Conservation (phyloP, 2,329 filamentous ascomycete species). For the Exserohilum rostratum region DNA sequence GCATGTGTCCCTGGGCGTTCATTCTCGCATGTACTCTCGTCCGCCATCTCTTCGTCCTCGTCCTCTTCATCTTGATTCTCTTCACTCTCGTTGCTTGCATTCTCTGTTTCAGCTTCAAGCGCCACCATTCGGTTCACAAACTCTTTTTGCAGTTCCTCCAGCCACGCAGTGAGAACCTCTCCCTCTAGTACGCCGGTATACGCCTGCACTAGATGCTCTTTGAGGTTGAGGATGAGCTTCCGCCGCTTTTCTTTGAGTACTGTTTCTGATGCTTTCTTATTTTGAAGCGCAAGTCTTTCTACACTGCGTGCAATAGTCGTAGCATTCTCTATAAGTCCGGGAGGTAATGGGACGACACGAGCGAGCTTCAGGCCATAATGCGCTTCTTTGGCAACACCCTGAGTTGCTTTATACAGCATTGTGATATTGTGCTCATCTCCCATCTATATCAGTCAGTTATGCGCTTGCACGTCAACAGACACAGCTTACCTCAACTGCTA, state of each 20-base stretch:
- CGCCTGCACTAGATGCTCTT: constrained; percentile 74
- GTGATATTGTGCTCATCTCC: constrained; percentile 68
- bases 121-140: constrained; percentile 75
- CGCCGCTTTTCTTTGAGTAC: constrained; percentile 67
- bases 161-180: constrained; percentile 66
- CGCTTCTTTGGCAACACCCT: constrained; percentile 71
- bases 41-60: constrained; percentile 17
- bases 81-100: constrained; percentile 15
- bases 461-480: not conserved
- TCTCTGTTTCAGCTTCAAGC: constrained; percentile 59
- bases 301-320: constrained; percentile 69
- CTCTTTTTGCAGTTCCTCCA: constrained; percentile 72
- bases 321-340: constrained; percentile 70
- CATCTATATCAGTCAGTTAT: constrained; percentile 27
- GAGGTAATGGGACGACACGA: constrained; percentile 73
- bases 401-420: constrained; percentile 85
- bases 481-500: constrained; percentile 69
- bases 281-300: constrained; percentile 62
- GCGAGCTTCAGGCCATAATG: constrained; percentile 89
- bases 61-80: constrained; percentile 22
- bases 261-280: constrained; percentile 64
- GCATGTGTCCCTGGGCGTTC: constrained; percentile 20
- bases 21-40: constrained; percentile 10
- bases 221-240: constrained; percentile 74
- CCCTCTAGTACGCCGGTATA: constrained; percentile 69